Evolutionary conservation across 2,329 filamentous ascomycete species (phyloP).

Genomic region (Lasiodiplodia gonubiensis): DNA sequence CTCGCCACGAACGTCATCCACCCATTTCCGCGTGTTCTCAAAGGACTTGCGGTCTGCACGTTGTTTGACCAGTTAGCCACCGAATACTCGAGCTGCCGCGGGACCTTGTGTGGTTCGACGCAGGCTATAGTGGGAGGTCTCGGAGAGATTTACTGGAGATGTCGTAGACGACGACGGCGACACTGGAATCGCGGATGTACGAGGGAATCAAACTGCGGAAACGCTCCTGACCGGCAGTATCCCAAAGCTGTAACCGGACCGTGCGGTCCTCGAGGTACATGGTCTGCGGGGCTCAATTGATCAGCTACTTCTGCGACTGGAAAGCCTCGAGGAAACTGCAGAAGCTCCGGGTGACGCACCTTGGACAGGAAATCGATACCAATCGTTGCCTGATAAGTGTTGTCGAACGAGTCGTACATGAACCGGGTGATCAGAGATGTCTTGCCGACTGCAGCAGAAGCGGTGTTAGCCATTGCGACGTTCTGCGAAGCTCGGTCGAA

Average conservation of each 20-base stretch:
- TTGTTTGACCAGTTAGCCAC: slow-evolving; percentile 17
- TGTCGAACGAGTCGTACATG: slow-evolving; percentile 99
- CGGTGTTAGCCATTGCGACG: slow-evolving; percentile 33
- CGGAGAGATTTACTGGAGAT: slow-evolving; percentile 74
- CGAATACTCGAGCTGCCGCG: neutral
- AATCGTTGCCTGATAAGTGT: slow-evolving; percentile 99
- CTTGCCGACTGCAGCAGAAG: slow-evolving; percentile 77
- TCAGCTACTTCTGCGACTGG: slow-evolving; percentile 12
- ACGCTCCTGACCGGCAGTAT: slow-evolving; percentile 95
- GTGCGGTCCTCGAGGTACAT: slow-evolving; percentile 99
- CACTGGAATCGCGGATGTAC: slow-evolving; percentile 97
- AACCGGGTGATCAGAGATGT: slow-evolving; percentile 98
- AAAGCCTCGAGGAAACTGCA: neutral
- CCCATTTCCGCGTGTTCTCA: slow-evolving; percentile 99
- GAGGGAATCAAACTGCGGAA: slow-evolving; percentile 97
- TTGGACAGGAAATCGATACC: slow-evolving; percentile 99
- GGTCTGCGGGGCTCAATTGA: slow-evolving; percentile 62
- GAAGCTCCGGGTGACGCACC: slow-evolving; percentile 57
- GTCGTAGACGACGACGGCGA: slow-evolving; percentile 98
- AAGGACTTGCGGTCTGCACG: slow-evolving; percentile 84
- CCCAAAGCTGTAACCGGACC: slow-evolving; percentile 96
- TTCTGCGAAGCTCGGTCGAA: neutral
- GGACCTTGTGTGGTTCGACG: neutral
- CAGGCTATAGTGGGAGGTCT: slow-evolving; percentile 16
- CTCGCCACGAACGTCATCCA: slow-evolving; percentile 96